phyloP scores from a whole-genome alignment of 2,329 filamentous ascomycete genomes.

The Diaporthe caulivora region DNA sequence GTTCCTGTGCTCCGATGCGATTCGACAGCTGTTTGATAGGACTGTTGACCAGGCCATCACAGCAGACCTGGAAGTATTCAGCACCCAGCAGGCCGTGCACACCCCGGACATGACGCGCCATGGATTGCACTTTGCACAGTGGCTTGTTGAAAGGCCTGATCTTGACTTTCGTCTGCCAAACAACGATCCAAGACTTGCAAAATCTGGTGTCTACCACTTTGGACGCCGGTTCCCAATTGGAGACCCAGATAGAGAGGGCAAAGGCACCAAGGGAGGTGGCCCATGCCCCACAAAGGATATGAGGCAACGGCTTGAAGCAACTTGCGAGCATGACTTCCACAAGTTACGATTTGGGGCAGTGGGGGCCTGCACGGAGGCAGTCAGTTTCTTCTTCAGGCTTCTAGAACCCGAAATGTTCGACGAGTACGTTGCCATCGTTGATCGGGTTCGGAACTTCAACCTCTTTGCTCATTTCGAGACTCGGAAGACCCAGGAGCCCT shows the following conservation, averaged over 20 bases:
- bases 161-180: slow-evolving; percentile 11
- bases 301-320: not conserved
- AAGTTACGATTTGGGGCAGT: slow-evolving; percentile 4
- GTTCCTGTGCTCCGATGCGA: slow-evolving; percentile 9
- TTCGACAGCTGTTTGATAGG: not conserved
- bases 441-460: not conserved
- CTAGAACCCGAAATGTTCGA: slow-evolving; percentile 29
- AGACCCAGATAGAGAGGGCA: not conserved
- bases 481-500: slow-evolving; percentile 3
- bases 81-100: slow-evolving; percentile 29
- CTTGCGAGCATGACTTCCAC: not conserved
- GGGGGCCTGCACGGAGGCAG: slow-evolving; percentile 22
- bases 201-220: slow-evolving; percentile 8
- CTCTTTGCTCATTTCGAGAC: slow-evolving; percentile 24
- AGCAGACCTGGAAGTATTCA: slow-evolving; percentile 3
- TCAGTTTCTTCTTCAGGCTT: slow-evolving; percentile 40
- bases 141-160: slow-evolving; percentile 31
- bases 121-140: slow-evolving; percentile 34
- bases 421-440: not conserved
- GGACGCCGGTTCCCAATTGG: not conserved
- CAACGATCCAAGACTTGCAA: slow-evolving; percentile 11
- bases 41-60: not conserved
- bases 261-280: not conserved
- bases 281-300: not conserved
- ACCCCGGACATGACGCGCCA: slow-evolving; percentile 34